Evolutionary conservation across 164 flowering plant genomes (phyloP), one percentile per base, ranked within the genome.

Genomic region (Euptelea pleiosperma): DNA sequence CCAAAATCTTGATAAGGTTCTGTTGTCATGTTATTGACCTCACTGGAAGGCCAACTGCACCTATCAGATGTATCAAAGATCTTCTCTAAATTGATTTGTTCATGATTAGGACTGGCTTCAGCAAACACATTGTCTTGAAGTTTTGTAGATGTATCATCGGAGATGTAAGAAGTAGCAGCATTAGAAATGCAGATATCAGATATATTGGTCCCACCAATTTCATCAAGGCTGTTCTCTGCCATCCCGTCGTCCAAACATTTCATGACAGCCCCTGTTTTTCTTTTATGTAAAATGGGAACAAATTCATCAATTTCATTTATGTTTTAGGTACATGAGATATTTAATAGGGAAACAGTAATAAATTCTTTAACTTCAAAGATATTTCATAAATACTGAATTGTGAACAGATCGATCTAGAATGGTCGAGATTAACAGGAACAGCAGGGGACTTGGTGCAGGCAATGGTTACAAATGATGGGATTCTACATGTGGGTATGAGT

Each of bases 31-130:
- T 50, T 30, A 16, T n/a, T 33, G 22, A 50, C 37, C 36, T 50
- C 54, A 50, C 29, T n/a, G 36, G 15, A 50, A 50, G 54, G 54
- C 29, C 54, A 22, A 50, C 7, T 9, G 36, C 54, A 50, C 21
- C 22, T 50, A n/a, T 30, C 53, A 5, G 53, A 21, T 30, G n/a
- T n/a, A 29, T 50, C 53, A 50, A 50, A 50, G 31, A 18, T 50
- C 7, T 2, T 16, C 19, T 28, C 35, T 2, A 30, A 49, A n/a
- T 12, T 35, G 19, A 30, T 28, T 49, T 50, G 36, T 30, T 31
- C 36, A 8, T 30, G 22, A 50, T 50, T 30, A 7, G 54, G 21
- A 50, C 54, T 29, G 11, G 35, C 22, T 8, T 2, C 14, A 11
- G 4, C 22, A 6, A 29, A 16, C 16, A n/a, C 12, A 16, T 22